Evolutionary conservation across 1,284 basidiomycete genomes (phyloP).

Genomic region (Ganoderma meredithae): DNA sequence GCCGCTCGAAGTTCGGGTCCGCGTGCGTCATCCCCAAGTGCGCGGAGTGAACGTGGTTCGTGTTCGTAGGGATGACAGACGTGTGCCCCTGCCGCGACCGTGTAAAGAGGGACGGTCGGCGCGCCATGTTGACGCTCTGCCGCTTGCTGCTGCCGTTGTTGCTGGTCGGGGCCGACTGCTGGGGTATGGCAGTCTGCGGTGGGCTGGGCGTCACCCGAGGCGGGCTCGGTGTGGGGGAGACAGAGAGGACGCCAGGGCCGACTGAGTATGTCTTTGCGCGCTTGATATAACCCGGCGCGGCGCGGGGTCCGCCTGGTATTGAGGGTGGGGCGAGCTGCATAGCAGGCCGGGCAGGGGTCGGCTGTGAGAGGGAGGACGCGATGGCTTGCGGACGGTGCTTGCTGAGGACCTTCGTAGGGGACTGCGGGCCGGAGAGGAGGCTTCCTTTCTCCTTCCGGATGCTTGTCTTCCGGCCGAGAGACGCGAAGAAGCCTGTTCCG

Average conservation of each 20-base stretch:
- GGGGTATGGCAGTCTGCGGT: constrained; percentile 9
- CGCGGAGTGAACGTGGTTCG: neutral
- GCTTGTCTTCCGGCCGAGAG: constrained; percentile 76
- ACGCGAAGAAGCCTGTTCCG: constrained; percentile 71
- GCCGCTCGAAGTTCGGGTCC: constrained; percentile 62
- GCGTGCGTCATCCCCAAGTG: constrained; percentile 14
- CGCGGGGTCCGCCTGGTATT: constrained; percentile 79
- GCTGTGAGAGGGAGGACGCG: constrained; percentile 34
- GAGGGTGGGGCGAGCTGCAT: constrained; percentile 55
- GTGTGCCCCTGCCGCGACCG: constrained; percentile 35
- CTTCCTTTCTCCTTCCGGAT: constrained; percentile 48
- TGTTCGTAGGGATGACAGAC: constrained; percentile 20
- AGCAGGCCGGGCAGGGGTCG: constrained; percentile 37
- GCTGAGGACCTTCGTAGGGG: constrained; percentile 48
- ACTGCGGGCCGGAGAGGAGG: constrained; percentile 37
- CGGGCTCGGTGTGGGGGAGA: constrained; percentile 3
- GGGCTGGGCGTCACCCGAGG: constrained; percentile 43
- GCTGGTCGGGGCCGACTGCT: constrained; percentile 22
- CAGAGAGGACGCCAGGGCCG: constrained; percentile 4
- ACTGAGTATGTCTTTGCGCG: constrained; percentile 73
- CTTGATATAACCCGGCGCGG: constrained; percentile 65
- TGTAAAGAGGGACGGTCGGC: constrained; percentile 60
- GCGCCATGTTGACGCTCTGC: constrained; percentile 47
- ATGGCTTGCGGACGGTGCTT: constrained; percentile 51
- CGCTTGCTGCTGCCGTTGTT: constrained; percentile 41